Base-by-base conservation (phyloP, 2,329 filamentous ascomycete species). In the Epichloe gansuensis region DNA sequence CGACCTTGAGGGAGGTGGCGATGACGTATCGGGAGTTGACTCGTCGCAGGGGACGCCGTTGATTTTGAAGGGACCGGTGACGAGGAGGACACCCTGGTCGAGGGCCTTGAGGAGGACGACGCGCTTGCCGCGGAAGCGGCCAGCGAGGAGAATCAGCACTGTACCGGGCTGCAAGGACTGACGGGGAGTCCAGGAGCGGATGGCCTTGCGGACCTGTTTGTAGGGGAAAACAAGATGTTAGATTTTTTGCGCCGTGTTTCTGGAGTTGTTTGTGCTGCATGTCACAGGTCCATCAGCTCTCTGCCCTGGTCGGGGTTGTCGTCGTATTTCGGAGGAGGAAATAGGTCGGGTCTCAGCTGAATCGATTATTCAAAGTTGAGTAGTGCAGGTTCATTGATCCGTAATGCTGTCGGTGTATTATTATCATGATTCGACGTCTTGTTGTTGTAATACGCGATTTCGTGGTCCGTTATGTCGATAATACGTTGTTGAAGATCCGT, bases 61-160 rank as follows among this genome's bases (percentile, higher is more conserved):
- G 80, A 98, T 86, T 86, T 97, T 98, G 88, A 97, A 98, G 72
- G 93, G 93, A 68, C 93, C 93, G 72, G 93, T 98, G 69, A 98
- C 90, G 73, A 98, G 89, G 74, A 98, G 90, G 63, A 96, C 89
- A 78, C 93, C 93, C 80, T 96, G 89, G 71, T 88, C 81, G 70
- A 98, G 91, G 76, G 86, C 83, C 85, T 97, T 97, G 74, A 98
- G 87, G 77, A 97, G 90, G 70, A 98, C 82, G 69, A 98, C 93
- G 73, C 93, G 93, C 90, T 98, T 98, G 82, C 93, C 93, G 69
- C 93, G 91, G 89, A 97, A 98, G 71, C 93, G 93, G 70, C 93
- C 93, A 74, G 93, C 93, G 72, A 98, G 90, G 73, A 98, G 89
- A 77, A 98, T 98, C 72, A 98, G 88, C 72, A 98, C 82, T 73